These are phyloP conservation scores for Emiliania huxleyi DNA, from an alignment of 78 protist genomes.

Conservation along the genomic window DNA sequence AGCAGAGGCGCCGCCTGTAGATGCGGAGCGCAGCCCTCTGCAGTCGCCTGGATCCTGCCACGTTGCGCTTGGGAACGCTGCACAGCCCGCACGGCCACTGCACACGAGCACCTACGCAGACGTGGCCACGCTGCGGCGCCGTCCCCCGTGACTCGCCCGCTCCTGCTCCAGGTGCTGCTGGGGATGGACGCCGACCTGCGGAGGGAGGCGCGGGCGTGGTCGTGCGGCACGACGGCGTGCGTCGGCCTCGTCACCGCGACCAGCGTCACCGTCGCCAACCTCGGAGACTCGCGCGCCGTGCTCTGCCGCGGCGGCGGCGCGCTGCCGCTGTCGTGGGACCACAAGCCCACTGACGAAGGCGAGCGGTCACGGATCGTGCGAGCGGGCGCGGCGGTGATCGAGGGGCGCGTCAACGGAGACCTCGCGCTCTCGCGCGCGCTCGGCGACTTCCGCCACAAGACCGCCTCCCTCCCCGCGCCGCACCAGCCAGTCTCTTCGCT, in stretches of 20 bases:
- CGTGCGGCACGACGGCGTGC: background rate
- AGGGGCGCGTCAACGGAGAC: conserved; percentile 72
- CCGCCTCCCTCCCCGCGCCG: background rate
- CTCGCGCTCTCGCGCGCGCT: conserved; percentile 76
- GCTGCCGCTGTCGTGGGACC: conserved; percentile 37
- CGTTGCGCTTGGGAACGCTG: too few relatives aligned
- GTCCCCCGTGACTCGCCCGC: background rate
- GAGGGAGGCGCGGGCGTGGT: background rate
- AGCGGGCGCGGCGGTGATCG: conserved; percentile 64
- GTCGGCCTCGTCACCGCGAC: background rate
- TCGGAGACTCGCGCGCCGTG: conserved; percentile 65
- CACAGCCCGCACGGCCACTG: background rate
- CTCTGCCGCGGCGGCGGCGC: conserved; percentile 54
- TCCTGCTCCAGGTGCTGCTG: background rate
- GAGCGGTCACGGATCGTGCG: background rate
- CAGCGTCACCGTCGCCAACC: conserved; percentile 40
- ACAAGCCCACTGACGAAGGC: conserved; percentile 33
- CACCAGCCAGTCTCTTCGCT: background rate
- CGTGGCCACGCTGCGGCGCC: background rate
- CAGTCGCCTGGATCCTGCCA: too few relatives aligned
- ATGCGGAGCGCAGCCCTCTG: too few relatives aligned
- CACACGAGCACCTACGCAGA: background rate
- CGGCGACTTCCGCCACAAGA: conserved; percentile 72
- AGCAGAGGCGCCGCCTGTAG: too few relatives aligned
- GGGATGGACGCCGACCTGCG: background rate